Evolutionary conservation across 768 basidiomycete species (phyloP).

Genomic region (Tephrocybe rancida): DNA sequence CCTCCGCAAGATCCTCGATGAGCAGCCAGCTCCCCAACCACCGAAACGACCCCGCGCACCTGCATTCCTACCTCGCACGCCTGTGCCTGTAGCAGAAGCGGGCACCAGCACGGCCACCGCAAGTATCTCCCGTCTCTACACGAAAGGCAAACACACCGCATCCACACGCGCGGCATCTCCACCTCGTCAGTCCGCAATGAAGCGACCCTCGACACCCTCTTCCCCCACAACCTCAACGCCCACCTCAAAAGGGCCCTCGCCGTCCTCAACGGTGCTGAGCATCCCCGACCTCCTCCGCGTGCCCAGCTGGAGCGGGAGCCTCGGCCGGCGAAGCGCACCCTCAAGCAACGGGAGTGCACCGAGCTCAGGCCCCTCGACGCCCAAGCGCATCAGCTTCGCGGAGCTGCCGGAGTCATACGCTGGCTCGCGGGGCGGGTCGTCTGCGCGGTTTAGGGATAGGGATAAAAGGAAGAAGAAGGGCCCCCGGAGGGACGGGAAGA

Average conservation of each 20-base stretch:
- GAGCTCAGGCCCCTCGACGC: slow-evolving; percentile 55
- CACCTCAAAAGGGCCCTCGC: slow-evolving; percentile 20
- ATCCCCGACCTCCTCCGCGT: slow-evolving; percentile 27
- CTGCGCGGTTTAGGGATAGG: slow-evolving; percentile 37
- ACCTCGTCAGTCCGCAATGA: slow-evolving; percentile 49
- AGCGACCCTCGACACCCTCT: slow-evolving; percentile 18
- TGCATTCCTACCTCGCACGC: slow-evolving; percentile 49
- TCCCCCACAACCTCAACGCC: slow-evolving; percentile 13
- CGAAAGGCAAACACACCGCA: slow-evolving; percentile 56
- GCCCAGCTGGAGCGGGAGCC: background rate
- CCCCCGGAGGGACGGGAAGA: slow-evolving; percentile 11
- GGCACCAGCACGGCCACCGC: slow-evolving; percentile 79
- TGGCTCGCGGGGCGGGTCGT: slow-evolving; percentile 25
- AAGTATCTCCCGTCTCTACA: slow-evolving; percentile 76
- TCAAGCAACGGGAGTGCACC: slow-evolving; percentile 35
- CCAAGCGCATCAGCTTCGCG: slow-evolving; percentile 81
- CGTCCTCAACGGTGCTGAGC: slow-evolving; percentile 21
- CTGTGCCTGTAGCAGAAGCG: slow-evolving; percentile 51
- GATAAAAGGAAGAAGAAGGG: slow-evolving; percentile 30
- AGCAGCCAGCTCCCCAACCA: slow-evolving; percentile 32
- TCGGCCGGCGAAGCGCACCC: slow-evolving; percentile 17
- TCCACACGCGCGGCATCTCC: slow-evolving; percentile 67
- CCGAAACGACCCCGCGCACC: slow-evolving; percentile 27
- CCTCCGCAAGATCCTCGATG: slow-evolving; percentile 71
- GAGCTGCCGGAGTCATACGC: slow-evolving; percentile 68